Conservation (phyloP, 176 grass and related monocot genomes). For the Aegilops longissima region DNA sequence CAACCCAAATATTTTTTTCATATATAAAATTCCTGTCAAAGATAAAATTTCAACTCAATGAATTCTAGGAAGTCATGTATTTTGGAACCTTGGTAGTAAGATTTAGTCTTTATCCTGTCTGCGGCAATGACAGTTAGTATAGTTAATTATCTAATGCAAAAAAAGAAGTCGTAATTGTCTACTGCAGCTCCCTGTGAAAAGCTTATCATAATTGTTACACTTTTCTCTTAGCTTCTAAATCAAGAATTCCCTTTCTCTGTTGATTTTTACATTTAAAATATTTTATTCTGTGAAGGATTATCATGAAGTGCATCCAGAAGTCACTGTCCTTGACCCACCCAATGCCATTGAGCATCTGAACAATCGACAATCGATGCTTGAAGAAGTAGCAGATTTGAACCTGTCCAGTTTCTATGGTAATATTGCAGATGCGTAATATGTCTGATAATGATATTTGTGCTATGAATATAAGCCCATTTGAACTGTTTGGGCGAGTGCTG, state of each 20-base stretch:
- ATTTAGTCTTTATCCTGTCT: constrained; percentile 14
- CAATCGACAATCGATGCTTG: constrained; percentile 93
- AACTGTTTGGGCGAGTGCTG: neutral
- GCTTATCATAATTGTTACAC: neutral
- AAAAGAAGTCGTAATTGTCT: neutral
- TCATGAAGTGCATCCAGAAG: constrained; percentile 79
- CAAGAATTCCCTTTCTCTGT: neutral
- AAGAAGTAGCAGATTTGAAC: constrained; percentile 83
- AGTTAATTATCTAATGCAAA: neutral
- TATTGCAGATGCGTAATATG: neutral
- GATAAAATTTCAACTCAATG: neutral
- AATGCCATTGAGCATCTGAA: constrained; percentile 76
- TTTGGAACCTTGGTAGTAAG: neutral
- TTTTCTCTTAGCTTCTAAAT: constrained; percentile 9
- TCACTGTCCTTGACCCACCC: constrained; percentile 87
- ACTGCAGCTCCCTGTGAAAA: neutral
- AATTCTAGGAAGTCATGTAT: neutral
- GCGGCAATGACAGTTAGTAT: neutral
- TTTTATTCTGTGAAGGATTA: constrained; percentile 64
- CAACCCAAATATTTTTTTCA: neutral
- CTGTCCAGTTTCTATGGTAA: constrained; percentile 84
- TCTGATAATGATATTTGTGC: constrained; percentile 1
- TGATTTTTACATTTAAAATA: neutral
- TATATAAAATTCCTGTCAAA: neutral
- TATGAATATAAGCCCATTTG: neutral